Conservation (phyloP, 345 rosid species). For the Pistacia integerrima region DNA sequence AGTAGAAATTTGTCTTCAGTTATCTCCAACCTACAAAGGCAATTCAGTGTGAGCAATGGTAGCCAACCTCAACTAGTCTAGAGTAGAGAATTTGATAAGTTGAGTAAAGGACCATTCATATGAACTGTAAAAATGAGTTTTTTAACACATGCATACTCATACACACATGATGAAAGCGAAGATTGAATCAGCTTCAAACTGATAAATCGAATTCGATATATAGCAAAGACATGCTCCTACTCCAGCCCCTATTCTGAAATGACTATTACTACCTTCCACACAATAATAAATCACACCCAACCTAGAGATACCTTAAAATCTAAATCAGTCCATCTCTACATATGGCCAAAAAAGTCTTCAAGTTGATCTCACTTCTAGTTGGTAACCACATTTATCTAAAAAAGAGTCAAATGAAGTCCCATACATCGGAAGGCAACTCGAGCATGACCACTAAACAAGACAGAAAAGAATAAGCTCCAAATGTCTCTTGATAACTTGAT, state of each 20-base stretch:
- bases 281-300: background rate
- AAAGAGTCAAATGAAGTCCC: background rate
- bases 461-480: background rate
- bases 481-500: background rate
- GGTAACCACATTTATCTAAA: background rate
- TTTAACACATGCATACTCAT: background rate
- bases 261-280: background rate
- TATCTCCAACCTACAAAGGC: conserved; percentile 66
- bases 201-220: background rate
- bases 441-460: background rate
- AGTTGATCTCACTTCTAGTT: background rate
- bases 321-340: background rate
- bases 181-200: conserved; percentile 9
- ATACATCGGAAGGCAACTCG: background rate
- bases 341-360: background rate
- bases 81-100: too few species aligned
- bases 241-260: background rate
- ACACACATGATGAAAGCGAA: background rate
- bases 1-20: conserved; percentile 78
- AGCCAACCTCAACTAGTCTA: background rate
- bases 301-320: background rate
- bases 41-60: conserved; percentile 4
- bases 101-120: background rate
- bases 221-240: background rate
- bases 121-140: conserved; percentile 11